Evolutionary conservation across 768 basidiomycete species (phyloP).

Genomic region (Leccinum sublutescens): DNA sequence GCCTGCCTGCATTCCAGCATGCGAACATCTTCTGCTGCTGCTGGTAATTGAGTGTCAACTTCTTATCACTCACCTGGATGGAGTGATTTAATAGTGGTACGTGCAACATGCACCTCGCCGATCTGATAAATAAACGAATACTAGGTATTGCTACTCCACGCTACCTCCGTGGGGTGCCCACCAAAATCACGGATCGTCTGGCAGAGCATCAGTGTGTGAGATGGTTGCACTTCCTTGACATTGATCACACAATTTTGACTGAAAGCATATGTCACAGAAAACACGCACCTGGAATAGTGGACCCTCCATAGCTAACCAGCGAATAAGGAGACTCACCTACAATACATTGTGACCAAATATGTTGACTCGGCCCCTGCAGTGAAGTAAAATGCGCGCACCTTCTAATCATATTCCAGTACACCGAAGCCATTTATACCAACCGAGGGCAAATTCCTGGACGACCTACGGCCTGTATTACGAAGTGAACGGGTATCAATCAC

Average conservation of each 20-base stretch:
- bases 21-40: background rate
- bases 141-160: background rate
- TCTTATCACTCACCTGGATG: background rate
- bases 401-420: background rate
- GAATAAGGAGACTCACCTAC: background rate
- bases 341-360: background rate
- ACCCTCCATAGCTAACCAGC: background rate
- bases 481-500: background rate
- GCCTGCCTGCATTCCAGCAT: constrained; percentile 6
- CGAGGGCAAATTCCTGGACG: background rate
- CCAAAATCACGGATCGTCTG: constrained; percentile 1
- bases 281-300: background rate
- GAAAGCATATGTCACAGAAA: background rate
- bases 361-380: background rate
- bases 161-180: background rate
- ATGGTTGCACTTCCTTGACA: background rate
- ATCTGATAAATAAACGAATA: background rate
- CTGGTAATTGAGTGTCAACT: background rate
- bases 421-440: background rate
- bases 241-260: background rate
- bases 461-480: background rate
- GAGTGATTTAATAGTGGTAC: background rate
- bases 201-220: background rate
- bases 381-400: background rate
- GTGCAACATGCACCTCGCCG: background rate